These are phyloP conservation scores for Globisporangium acanthophoron DNA, from an alignment of 352 stramenopile genomes.

Conservation along the genomic window DNA sequence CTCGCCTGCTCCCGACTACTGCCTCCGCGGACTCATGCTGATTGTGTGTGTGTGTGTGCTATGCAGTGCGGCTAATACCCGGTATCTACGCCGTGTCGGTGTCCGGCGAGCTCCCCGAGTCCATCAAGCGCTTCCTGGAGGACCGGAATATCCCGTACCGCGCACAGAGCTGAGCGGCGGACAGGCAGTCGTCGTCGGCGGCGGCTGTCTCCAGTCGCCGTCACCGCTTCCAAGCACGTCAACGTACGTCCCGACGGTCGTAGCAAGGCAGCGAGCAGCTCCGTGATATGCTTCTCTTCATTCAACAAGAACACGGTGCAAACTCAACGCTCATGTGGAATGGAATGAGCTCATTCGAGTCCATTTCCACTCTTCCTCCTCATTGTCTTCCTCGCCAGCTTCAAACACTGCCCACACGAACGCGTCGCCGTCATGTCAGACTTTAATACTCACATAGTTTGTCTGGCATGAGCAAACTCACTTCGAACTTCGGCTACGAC, in stretches of 20 bases:
- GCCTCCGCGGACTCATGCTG: neutral
- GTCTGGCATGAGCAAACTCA: neutral
- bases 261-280: neutral
- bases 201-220: neutral
- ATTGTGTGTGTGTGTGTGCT: neutral
- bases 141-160: slow-evolving; percentile 85
- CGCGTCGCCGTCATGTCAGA: too few species aligned
- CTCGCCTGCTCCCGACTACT: neutral
- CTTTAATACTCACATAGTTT: too few species aligned
- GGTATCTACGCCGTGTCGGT: slow-evolving; percentile 87
- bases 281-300: neutral
- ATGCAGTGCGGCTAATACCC: slow-evolving; percentile 66
- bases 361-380: too few species aligned
- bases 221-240: neutral
- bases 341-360: too few species aligned
- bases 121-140: slow-evolving; percentile 85
- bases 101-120: slow-evolving; percentile 79
- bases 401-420: too few species aligned
- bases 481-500: slow-evolving; percentile 4
- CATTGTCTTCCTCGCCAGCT: too few species aligned
- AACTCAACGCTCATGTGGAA: neutral
- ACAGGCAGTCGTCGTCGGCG: neutral
- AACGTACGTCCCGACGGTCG: neutral
- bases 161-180: slow-evolving; percentile 44
- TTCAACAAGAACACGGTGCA: neutral